Conservation (phyloP, 2,329 filamentous ascomycete species). For the Podosphaera aphanis region DNA sequence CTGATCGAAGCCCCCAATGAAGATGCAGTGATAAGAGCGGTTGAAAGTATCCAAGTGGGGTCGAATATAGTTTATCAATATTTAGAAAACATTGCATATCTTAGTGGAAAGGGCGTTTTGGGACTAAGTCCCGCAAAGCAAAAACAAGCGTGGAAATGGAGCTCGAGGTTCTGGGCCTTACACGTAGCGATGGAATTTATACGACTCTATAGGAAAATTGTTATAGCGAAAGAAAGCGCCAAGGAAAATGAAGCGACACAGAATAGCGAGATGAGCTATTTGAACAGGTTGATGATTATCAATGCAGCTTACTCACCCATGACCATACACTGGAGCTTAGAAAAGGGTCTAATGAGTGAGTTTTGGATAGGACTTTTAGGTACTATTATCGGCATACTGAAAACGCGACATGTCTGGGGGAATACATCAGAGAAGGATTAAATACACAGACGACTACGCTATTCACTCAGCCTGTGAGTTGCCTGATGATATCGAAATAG, state of each 20-base stretch:
- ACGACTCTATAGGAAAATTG: slow-evolving; percentile 24
- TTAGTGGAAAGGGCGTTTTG: slow-evolving; percentile 50
- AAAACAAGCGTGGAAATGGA: slow-evolving; percentile 42
- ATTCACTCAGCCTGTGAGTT: neutral
- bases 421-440: slow-evolving; percentile 4
- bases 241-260: slow-evolving; percentile 16
- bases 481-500: no score
- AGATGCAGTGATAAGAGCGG: slow-evolving; percentile 22
- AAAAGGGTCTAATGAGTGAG: slow-evolving; percentile 38
- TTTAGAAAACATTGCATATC: slow-evolving; percentile 64
- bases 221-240: slow-evolving; percentile 12
- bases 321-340: slow-evolving; percentile 62
- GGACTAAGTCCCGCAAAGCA: slow-evolving; percentile 31
- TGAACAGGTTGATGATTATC: slow-evolving; percentile 42
- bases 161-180: slow-evolving; percentile 55
- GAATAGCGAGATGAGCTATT: slow-evolving; percentile 19
- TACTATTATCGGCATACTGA: slow-evolving; percentile 23
- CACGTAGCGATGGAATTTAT: slow-evolving; percentile 58
- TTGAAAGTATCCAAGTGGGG: slow-evolving; percentile 46
- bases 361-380: slow-evolving; percentile 34
- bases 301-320: slow-evolving; percentile 61
- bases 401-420: slow-evolving; percentile 22
- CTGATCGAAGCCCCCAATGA: slow-evolving; percentile 10
- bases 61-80: slow-evolving; percentile 49
- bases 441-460: neutral